Conservation (phyloP, 495 filamentous ascomycete species). For the Evansstolkia leycettana region DNA sequence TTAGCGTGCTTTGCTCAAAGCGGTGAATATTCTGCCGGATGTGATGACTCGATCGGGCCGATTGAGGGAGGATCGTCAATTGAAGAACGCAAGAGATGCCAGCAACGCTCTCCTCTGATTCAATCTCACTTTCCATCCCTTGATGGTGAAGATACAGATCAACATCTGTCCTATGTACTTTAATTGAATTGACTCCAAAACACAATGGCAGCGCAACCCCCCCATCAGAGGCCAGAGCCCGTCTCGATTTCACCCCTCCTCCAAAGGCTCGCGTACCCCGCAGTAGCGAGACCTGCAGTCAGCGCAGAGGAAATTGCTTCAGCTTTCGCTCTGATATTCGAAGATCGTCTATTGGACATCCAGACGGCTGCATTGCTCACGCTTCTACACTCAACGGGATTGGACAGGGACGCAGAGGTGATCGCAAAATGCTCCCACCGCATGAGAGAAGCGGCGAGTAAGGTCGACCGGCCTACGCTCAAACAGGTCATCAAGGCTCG, state of each 20-base stretch:
- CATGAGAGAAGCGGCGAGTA: slow-evolving; percentile 58
- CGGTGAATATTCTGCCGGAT: slow-evolving; percentile 18
- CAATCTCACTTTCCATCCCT: neutral
- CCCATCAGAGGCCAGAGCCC: slow-evolving; percentile 18
- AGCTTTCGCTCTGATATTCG: slow-evolving; percentile 81
- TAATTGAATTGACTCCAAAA: neutral
- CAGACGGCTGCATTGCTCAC: slow-evolving; percentile 80
- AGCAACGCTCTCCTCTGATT: slow-evolving; percentile 3
- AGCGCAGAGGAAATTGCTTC: slow-evolving; percentile 72
- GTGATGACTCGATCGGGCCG: neutral
- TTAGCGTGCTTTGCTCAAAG: slow-evolving; percentile 7
- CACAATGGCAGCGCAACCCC: slow-evolving; percentile 11
- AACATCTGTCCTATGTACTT: neutral
- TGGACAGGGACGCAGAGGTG: slow-evolving; percentile 68
- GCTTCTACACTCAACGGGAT: slow-evolving; percentile 73
- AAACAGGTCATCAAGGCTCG: slow-evolving; percentile 41
- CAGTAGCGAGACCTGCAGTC: slow-evolving; percentile 38
- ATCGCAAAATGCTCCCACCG: slow-evolving; percentile 58
- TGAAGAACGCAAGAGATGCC: neutral
- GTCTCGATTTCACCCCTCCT: slow-evolving; percentile 74
- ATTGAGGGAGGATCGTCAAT: no score
- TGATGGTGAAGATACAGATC: neutral
- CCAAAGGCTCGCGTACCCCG: slow-evolving; percentile 60
- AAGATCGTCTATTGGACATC: slow-evolving; percentile 65
- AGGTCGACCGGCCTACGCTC: slow-evolving; percentile 49